A percentile compares a stretch with the other conserved stretches of the same genome.
Conservation (phyloP, 208 protist species). For the Endotrypanum monterogeii region DNA sequence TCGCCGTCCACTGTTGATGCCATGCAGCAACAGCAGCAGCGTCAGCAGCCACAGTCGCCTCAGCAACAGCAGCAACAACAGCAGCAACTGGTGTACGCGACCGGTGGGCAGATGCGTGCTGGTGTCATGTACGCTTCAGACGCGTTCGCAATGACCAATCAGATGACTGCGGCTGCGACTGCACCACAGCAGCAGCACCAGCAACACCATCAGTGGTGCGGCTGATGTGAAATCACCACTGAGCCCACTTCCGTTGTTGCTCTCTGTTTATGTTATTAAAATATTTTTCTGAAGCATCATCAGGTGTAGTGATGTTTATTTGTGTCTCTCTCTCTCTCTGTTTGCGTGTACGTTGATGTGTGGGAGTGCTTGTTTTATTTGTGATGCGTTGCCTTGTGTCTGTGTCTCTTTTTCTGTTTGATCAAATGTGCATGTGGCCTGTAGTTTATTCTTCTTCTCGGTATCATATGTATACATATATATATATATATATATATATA, state of each 20-base stretch:
- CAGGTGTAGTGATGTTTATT: neutral
- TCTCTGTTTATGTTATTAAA: slow-evolving; percentile 1
- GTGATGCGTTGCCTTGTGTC: neutral
- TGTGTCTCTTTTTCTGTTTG: slow-evolving; percentile 19
- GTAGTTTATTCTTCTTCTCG: no score
- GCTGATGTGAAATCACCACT: slow-evolving; percentile 2
- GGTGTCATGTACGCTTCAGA: slow-evolving; percentile 32
- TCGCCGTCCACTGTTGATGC: slow-evolving; percentile 10
- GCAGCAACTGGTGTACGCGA: slow-evolving; percentile 30
- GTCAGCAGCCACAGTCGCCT: slow-evolving; percentile 11
- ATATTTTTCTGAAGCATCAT: neutral
- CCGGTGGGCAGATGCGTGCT: slow-evolving; percentile 22
- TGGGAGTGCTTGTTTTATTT: neutral
- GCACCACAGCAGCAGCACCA: slow-evolving; percentile 24
- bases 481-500: no score
- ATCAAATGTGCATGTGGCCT: no score
- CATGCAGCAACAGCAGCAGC: slow-evolving; percentile 23
- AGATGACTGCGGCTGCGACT: slow-evolving; percentile 24
- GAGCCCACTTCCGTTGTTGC: slow-evolving; percentile 11
- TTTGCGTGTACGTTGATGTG: neutral
- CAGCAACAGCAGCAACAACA: slow-evolving; percentile 22
- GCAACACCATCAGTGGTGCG: slow-evolving; percentile 31
- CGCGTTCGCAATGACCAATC: slow-evolving; percentile 23
- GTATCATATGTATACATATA: no score
- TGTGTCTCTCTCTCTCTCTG: neutral